Percentiles rank a stretch among this genome's conserved stretches.
These are phyloP conservation scores for Fusarium domesticum DNA, from an alignment of 2,329 filamentous ascomycete species.

Conservation along the genomic window DNA sequence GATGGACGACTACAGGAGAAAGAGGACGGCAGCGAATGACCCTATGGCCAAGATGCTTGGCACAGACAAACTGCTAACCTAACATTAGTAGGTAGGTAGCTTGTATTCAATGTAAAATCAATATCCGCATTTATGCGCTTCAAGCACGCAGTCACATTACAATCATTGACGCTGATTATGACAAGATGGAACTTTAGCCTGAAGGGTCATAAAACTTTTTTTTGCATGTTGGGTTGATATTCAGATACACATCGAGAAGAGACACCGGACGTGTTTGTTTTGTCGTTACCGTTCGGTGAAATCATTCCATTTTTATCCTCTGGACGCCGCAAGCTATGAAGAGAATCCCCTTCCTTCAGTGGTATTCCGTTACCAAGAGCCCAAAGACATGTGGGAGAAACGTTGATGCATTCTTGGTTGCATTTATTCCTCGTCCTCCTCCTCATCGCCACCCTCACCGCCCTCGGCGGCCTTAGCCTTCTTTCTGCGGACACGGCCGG, in stretches of 20 bases:
- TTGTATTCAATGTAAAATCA: background rate
- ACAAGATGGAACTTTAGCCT: constrained; percentile 10
- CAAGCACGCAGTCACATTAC: background rate
- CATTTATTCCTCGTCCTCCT: constrained; percentile 76
- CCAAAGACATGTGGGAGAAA: constrained; percentile 30
- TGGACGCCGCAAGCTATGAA: constrained; percentile 52
- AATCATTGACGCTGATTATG: constrained; percentile 5
- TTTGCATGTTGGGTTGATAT: constrained; percentile 19
- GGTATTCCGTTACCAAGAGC: constrained; percentile 35
- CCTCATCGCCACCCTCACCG: constrained; percentile 74
- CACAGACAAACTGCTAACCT: constrained; percentile 61
- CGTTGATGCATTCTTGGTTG: constrained; percentile 32
- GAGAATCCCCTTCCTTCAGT: constrained; percentile 40
- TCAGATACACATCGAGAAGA: constrained; percentile 27
- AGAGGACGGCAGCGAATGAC: constrained; percentile 70
- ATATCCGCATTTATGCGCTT: background rate
- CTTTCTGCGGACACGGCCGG: constrained; percentile 98
- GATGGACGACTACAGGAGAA: constrained; percentile 79
- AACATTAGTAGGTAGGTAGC: too few species aligned
- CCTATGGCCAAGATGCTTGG: constrained; percentile 83
- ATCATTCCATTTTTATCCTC: constrained; percentile 48
- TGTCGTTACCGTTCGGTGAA: constrained; percentile 32
- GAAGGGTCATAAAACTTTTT: constrained; percentile 16
- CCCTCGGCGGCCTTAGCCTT: constrained; percentile 96
- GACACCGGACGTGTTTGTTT: constrained; percentile 17